Evolutionary conservation across 768 basidiomycete species (phyloP).

Genomic region (Lepiota brunneoincarnata): DNA sequence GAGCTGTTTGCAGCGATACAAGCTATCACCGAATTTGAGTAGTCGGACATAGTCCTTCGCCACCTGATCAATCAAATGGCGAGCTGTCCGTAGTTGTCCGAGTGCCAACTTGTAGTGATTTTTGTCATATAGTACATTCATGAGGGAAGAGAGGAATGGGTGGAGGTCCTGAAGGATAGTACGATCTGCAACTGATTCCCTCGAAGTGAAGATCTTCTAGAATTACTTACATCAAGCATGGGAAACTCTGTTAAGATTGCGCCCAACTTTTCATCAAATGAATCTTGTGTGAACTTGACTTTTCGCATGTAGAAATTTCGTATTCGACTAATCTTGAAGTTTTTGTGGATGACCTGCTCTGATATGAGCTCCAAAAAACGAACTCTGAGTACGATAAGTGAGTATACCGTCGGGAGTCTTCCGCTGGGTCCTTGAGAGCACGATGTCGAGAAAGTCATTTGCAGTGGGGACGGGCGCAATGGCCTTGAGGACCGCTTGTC

Average conservation of each 20-base stretch:
- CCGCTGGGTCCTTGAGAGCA: constrained; percentile 90
- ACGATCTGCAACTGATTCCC: constrained; percentile 23
- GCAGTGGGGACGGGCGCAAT: constrained; percentile 99
- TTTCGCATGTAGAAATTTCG: constrained; percentile 99
- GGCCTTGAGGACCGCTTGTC: constrained; percentile 89
- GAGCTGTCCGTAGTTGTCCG: constrained; percentile 92
- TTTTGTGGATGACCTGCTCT: constrained; percentile 92
- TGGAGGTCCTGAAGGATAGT: constrained; percentile 68
- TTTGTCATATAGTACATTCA: constrained; percentile 99
- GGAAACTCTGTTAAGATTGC: constrained; percentile 96
- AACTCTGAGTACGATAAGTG: neutral
- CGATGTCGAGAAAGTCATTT: constrained; percentile 91
- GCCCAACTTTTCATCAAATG: constrained; percentile 93
- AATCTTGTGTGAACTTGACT: constrained; percentile 97
- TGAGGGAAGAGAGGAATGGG: constrained; percentile 90
- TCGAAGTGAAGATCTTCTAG: constrained; percentile 4
- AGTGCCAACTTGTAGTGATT: constrained; percentile 99
- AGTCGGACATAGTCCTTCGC: constrained; percentile 96
- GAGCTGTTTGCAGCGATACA: constrained; percentile 98
- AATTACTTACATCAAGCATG: constrained; percentile 81
- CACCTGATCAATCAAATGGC: constrained; percentile 95
- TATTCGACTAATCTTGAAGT: constrained; percentile 99
- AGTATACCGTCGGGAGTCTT: constrained; percentile 90
- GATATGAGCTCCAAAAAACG: neutral
- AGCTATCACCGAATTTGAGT: constrained; percentile 95